A percentile compares a stretch with the other conserved stretches of the same genome.
Conservation (phyloP, 345 rosid genomes). For the Syzygium oleosum region DNA sequence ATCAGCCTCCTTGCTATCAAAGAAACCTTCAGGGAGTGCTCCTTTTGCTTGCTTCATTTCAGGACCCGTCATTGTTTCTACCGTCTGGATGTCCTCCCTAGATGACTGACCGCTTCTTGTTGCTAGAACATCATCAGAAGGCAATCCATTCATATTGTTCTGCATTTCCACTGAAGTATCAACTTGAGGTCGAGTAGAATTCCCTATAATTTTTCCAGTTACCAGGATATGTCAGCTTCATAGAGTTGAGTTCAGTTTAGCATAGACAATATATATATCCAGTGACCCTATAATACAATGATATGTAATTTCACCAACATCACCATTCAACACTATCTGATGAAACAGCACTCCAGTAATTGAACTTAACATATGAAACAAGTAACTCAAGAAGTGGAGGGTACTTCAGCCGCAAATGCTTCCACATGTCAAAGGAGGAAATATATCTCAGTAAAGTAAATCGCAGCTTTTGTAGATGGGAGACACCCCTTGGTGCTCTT, state of each 20-base stretch:
- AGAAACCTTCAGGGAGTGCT: slow-evolving; percentile 87
- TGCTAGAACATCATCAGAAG: not conserved
- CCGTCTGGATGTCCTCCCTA: slow-evolving; percentile 17
- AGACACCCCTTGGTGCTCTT: not conserved
- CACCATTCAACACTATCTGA: not conserved
- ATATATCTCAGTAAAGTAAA: not conserved
- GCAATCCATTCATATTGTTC: slow-evolving; percentile 10
- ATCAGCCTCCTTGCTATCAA: slow-evolving; percentile 95
- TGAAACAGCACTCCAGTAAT: not conserved
- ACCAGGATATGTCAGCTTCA: slow-evolving; percentile 1
- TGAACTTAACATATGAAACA: not conserved
- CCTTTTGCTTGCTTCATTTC: slow-evolving; percentile 50
- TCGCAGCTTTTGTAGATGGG: not conserved
- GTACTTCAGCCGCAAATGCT: not conserved
- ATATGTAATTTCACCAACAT: not conserved
- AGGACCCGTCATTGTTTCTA: slow-evolving; percentile 12
- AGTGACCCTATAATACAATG: not conserved
- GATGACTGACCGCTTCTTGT: slow-evolving; percentile 17
- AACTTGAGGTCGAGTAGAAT: slow-evolving; percentile 2
- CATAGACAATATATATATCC: not conserved
- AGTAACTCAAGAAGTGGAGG: not conserved
- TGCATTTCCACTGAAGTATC: not conserved
- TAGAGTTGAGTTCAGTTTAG: not conserved
- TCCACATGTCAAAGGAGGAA: not conserved
- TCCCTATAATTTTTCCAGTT: not conserved